phyloP scores from a whole-genome alignment of 2,329 filamentous ascomycete genomes.

The Fusarium dlaminii region DNA sequence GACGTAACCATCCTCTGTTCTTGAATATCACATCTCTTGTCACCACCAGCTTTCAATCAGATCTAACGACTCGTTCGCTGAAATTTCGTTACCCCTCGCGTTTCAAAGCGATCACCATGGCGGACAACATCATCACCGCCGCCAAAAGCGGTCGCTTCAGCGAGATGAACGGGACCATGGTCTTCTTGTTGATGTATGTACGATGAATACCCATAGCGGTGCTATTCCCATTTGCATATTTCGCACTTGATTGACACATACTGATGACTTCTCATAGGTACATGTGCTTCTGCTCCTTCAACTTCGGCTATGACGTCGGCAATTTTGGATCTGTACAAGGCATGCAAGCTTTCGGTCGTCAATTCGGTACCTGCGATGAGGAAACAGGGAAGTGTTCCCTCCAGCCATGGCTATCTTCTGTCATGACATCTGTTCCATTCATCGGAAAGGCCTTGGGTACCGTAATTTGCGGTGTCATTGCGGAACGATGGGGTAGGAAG shows the following conservation, averaged over 20 bases:
- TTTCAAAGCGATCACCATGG: neutral
- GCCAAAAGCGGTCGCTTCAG: neutral
- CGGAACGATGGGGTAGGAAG: conserved; percentile 42
- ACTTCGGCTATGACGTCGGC: conserved; percentile 43
- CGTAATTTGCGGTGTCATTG: conserved; percentile 28
- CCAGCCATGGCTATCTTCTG: conserved; percentile 34
- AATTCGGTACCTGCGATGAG: conserved; percentile 37
- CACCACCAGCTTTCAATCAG: neutral
- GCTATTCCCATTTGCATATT: rapidly evolving
- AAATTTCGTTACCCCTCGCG: too few species aligned
- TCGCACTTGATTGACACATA: neutral
- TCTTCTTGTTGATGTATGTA: neutral
- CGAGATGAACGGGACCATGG: neutral
- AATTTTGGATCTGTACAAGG: conserved; percentile 42
- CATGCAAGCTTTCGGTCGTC: conserved; percentile 38
- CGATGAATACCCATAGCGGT: neutral
- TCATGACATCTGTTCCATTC: conserved; percentile 42
- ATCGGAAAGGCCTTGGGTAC: conserved; percentile 34
- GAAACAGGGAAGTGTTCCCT: conserved; percentile 16
- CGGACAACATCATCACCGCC: neutral
- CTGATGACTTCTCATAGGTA: conserved; percentile 17
- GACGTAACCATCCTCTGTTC: neutral
- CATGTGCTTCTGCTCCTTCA: conserved; percentile 40
- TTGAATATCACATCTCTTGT: too few species aligned
- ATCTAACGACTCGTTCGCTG: too few species aligned